Percentiles rank a stretch among this genome's conserved stretches.
Evolutionary conservation across 805 yeast species (phyloP).

Genomic region (Pichia ethanolica): DNA sequence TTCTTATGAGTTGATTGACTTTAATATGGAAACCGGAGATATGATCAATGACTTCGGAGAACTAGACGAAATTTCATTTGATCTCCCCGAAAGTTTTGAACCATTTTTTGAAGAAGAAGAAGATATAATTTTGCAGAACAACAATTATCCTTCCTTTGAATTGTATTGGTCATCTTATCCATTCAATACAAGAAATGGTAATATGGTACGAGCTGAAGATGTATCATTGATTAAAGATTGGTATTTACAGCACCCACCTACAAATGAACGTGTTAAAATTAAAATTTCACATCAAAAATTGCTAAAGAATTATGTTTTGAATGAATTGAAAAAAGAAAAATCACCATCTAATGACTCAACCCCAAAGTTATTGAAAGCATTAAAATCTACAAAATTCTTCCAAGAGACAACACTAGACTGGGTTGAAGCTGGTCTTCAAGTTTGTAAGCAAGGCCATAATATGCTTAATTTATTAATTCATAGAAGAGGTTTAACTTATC

Average conservation of each 20-base stretch:
- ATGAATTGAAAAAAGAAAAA: constrained; percentile 49
- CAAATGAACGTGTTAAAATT: constrained; percentile 62
- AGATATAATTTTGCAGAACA: constrained; percentile 30
- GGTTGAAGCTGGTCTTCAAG: constrained; percentile 97
- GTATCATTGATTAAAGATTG: constrained; percentile 77
- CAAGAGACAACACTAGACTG: constrained; percentile 91
- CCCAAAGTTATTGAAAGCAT: constrained; percentile 51
- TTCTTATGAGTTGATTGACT: constrained; percentile 9
- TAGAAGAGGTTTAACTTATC: constrained; percentile 80
- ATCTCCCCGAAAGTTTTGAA: constrained; percentile 28
- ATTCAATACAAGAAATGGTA: constrained; percentile 67
- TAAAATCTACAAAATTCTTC: constrained; percentile 78
- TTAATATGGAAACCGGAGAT: constrained; percentile 23
- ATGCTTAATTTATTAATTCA: constrained; percentile 88
- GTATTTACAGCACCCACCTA: constrained; percentile 62
- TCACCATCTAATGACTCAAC: constrained; percentile 39
- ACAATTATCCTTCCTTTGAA: constrained; percentile 49
- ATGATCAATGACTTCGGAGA: constrained; percentile 30
- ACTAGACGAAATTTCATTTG: constrained; percentile 23
- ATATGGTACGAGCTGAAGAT: constrained; percentile 77
- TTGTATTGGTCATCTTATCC: constrained; percentile 84
- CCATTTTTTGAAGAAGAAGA: constrained; percentile 47
- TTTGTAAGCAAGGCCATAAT: constrained; percentile 88
- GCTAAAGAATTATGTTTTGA: constrained; percentile 66
- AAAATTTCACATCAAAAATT: constrained; percentile 84